Conservation (phyloP, 805 yeast species). For the Ogataea henricii region DNA sequence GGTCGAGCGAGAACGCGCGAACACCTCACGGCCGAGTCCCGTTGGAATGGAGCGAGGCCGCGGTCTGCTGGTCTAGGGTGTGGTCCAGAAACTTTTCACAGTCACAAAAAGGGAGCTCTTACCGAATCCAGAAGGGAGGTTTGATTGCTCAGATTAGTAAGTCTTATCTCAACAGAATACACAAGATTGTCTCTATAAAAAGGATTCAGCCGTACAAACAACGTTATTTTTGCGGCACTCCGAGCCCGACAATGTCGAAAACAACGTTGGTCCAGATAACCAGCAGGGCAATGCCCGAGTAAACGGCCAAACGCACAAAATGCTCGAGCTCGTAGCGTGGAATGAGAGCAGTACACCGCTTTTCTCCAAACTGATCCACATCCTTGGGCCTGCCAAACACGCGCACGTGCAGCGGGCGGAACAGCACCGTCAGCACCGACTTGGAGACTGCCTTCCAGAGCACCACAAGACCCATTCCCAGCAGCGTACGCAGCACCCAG, state of each 20-base stretch:
- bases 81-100: slow-evolving; percentile 17
- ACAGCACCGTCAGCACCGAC: slow-evolving; percentile 55
- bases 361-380: slow-evolving; percentile 9
- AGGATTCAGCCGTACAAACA: neutral
- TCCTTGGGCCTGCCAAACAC: slow-evolving; percentile 9
- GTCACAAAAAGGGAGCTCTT: slow-evolving; percentile 20
- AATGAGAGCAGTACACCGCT: slow-evolving; percentile 49
- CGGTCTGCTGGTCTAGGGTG: slow-evolving; percentile 8
- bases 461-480: slow-evolving; percentile 66
- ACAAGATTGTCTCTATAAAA: neutral
- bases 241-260: slow-evolving; percentile 23
- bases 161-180: neutral
- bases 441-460: slow-evolving; percentile 77
- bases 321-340: slow-evolving; percentile 75
- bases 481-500: slow-evolving; percentile 47
- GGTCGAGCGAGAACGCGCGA: neutral
- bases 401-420: slow-evolving; percentile 56
- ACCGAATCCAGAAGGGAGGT: neutral
- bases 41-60: neutral
- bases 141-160: neutral
- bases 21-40: neutral
- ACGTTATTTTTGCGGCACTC: slow-evolving; percentile 3
- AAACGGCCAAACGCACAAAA: slow-evolving; percentile 72
- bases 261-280: slow-evolving; percentile 39
- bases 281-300: slow-evolving; percentile 72